Evolutionary conservation across 2,329 filamentous ascomycete species (phyloP).

Genomic region (Oidium heveae): DNA sequence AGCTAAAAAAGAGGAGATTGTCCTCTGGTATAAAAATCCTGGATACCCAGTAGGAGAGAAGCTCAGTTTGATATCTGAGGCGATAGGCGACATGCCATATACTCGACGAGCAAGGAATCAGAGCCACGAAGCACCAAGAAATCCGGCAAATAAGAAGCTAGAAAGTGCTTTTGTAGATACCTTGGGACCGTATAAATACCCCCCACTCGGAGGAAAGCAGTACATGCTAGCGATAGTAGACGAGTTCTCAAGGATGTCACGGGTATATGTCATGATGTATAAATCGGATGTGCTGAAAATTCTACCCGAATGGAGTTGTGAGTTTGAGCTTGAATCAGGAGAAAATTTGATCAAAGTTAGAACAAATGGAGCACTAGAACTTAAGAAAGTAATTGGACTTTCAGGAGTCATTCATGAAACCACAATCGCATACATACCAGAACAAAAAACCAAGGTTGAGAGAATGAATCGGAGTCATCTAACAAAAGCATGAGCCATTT

Average conservation of each 20-base stretch:
- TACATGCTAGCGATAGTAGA: background rate
- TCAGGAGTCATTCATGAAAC: background rate
- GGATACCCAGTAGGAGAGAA: background rate
- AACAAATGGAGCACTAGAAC: background rate
- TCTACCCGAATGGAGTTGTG: background rate
- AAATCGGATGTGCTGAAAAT: background rate
- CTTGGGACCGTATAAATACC: background rate
- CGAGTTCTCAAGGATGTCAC: background rate
- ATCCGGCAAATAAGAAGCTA: background rate
- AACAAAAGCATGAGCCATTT: background rate
- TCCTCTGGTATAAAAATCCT: background rate
- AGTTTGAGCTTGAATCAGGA: background rate
- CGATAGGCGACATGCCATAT: background rate
- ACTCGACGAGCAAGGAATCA: background rate
- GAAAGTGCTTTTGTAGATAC: background rate
- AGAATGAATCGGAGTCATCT: background rate
- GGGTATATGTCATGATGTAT: background rate
- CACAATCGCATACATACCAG: background rate
- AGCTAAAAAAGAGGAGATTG: background rate
- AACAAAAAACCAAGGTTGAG: background rate
- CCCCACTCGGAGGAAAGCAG: background rate
- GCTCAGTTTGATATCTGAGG: background rate
- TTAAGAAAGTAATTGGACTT: background rate
- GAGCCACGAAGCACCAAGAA: background rate
- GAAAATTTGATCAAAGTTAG: background rate